Percentiles rank a stretch among this genome's conserved stretches.
These are phyloP conservation scores for Quercus berberidifolia DNA, from an alignment of 306 rosid genomes.

Conservation along the genomic window DNA sequence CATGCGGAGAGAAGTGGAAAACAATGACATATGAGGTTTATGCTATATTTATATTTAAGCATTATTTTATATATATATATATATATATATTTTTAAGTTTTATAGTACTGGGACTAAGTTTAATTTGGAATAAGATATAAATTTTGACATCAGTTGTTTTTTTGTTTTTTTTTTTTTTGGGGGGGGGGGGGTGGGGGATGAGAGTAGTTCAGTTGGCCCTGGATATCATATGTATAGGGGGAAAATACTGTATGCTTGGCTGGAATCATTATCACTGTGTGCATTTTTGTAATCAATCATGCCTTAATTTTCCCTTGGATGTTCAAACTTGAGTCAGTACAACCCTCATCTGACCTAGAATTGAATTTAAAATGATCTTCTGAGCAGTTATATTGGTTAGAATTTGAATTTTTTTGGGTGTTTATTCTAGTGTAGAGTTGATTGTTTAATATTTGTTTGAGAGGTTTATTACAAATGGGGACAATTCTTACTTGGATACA, in stretches of 20 bases:
- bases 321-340: not conserved
- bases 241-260: not conserved
- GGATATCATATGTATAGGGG: not conserved
- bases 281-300: not conserved
- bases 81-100: not conserved
- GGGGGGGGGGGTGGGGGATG: no score
- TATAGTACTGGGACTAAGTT: not conserved
- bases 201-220: not conserved
- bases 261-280: not conserved
- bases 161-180: no score
- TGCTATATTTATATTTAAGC: constrained; percentile 17
- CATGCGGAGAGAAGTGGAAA: constrained; percentile 97
- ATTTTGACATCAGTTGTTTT: no score
- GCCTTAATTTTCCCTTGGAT: not conserved
- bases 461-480: not conserved
- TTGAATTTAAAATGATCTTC: not conserved
- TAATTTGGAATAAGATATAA: not conserved
- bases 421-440: not conserved
- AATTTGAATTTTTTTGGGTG: not conserved
- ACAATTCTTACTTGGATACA: not conserved
- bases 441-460: not conserved
- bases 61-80: not conserved
- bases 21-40: constrained; percentile 88
- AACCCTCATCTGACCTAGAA: not conserved
- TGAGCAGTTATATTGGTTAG: not conserved